phyloP scores from a whole-genome alignment of 305 asterid genomes.

The Solanum hybrid region DNA sequence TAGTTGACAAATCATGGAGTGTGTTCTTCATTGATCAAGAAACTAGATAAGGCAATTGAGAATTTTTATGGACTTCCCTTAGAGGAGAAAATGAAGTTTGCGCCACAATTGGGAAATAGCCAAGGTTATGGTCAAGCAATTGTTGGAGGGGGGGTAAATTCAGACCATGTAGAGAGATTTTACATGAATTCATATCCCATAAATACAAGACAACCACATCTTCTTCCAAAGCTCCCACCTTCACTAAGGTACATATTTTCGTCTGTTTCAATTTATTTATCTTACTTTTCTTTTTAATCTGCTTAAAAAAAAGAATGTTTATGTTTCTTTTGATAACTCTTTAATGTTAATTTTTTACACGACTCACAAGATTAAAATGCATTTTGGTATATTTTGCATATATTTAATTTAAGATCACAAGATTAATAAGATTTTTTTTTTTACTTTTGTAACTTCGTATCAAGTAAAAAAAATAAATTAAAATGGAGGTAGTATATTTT shows the following conservation, averaged over 20 bases:
- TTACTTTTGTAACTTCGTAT: too few species aligned
- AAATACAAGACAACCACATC: background rate
- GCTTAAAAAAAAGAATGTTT: too few species aligned
- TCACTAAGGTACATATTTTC: background rate
- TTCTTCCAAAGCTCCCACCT: background rate
- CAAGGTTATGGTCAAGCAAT: background rate
- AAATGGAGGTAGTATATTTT: background rate
- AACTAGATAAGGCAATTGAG: background rate
- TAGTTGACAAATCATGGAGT: background rate
- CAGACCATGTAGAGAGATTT: background rate
- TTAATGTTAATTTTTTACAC: too few species aligned
- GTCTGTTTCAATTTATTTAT: too few species aligned
- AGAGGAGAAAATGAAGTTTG: background rate
- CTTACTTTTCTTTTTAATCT: background rate
- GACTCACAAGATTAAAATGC: too few species aligned
- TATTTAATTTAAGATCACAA: too few species aligned
- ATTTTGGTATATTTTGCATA: too few species aligned
- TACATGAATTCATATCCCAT: background rate
- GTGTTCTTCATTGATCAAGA: background rate
- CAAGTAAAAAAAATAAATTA: too few species aligned
- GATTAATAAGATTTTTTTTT: too few species aligned
- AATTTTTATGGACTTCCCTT: background rate
- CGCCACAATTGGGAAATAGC: background rate
- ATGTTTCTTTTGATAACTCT: background rate
- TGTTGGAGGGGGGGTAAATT: background rate